Evolutionary conservation across 306 rosid species (phyloP).

Genomic region (Lupinus albus): DNA sequence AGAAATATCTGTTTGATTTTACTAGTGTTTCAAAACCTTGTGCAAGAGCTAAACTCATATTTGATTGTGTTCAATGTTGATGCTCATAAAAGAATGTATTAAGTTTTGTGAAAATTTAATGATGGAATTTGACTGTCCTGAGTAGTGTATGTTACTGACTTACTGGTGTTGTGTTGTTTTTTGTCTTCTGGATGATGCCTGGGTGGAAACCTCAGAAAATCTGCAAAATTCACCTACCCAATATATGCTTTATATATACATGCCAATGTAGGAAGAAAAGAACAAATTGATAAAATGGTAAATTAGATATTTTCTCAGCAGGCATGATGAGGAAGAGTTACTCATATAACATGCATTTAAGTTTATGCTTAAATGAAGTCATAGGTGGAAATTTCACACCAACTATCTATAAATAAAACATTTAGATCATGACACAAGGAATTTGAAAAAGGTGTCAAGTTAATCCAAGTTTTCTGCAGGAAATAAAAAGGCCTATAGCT

Average conservation of each 20-base stretch:
- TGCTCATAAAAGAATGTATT: constrained; percentile 32
- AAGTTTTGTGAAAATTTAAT: constrained; percentile 16
- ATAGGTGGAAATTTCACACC: constrained; percentile 45
- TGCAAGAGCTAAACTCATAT: constrained; percentile 33
- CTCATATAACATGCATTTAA: constrained; percentile 30
- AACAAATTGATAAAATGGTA: constrained; percentile 8
- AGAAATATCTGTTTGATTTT: constrained; percentile 30
- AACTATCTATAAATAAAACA: constrained; percentile 40
- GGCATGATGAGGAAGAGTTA: constrained; percentile 24
- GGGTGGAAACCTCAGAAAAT: neutral
- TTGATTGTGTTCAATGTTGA: constrained; percentile 32
- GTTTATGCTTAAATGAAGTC: constrained; percentile 34
- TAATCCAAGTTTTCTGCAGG: constrained; percentile 43
- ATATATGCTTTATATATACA: neutral
- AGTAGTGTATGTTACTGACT: neutral
- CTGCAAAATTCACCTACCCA: neutral
- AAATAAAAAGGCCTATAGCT: constrained; percentile 42
- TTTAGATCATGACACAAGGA: constrained; percentile 31
- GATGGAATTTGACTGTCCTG: constrained; percentile 17
- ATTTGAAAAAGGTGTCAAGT: constrained; percentile 40
- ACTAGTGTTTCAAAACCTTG: constrained; percentile 32
- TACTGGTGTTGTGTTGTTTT: constrained; percentile 19
- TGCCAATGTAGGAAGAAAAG: neutral
- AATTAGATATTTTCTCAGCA: constrained; percentile 11
- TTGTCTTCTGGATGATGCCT: constrained; percentile 1